Evolutionary conservation across 352 stramenopile species (phyloP), one percentile per base, ranked within the genome.

Genomic region (Pythium pyrilobum): DNA sequence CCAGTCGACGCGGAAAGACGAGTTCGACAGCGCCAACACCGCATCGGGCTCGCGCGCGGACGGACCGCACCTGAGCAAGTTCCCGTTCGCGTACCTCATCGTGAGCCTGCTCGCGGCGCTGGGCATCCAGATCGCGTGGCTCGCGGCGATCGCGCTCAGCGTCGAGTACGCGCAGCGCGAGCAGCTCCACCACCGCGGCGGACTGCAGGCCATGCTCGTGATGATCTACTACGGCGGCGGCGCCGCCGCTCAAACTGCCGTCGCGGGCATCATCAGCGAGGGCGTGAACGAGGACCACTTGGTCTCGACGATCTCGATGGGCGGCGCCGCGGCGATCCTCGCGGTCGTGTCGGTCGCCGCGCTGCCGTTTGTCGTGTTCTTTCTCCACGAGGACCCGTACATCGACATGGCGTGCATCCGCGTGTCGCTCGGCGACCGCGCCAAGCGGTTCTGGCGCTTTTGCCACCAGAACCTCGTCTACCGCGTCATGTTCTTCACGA

Each of bases 91-190:
- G 4, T 58, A 57, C 4, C 39, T 66, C 10, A n/a, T 34, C n/a
- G 33, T 67, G 29, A 62, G 45, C 18, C 36, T 67, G 9, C 27
- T 66, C 15, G 59, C 52, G 0, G 46, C 45, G 11, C 10, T 41
- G 11, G 46, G 45, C 16, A 48, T 67, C 23, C 52, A 67, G 36
- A 52, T 67, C 33, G 27, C 48, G 40, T 67, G 52, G 52, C 39
- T 67, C 43, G 28, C 52, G 5, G 27, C 56, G 1, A 18, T 66
- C 25, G 50, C 52, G 2, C 29, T 53, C 18, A 54, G 24, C 15
- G 57, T 70, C 32, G 56, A 70, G 43, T 63, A 53, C 12, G 62
- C 62, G 9, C 62, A 70, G 45, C 57, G 56, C 11, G 62, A 70
- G 39, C 52, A 52, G 15, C 43, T 67, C 15, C 42, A 52, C 32